Evolutionary conservation across 371 early-diverging fungal genomes (phyloP), one percentile per base, ranked within the genome.

Genomic region (Mucor piriformis): DNA sequence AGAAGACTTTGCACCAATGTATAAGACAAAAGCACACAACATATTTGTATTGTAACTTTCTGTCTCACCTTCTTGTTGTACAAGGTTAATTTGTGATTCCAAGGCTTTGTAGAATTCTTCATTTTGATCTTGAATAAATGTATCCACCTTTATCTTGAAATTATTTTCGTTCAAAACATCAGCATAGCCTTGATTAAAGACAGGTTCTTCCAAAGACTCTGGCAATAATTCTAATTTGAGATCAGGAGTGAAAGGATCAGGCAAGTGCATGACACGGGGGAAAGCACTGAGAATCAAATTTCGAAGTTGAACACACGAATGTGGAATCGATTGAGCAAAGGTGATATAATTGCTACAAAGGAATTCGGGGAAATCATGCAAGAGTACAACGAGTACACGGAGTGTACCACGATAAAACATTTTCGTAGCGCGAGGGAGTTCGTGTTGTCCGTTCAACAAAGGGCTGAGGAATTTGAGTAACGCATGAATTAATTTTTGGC

Each of bases 291-390:
- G 76, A 38, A 99, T 88, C 68, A 99, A 69, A 70, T 98, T 98
- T 21, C 96, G 90, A 18, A 97, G 83, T 73, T 99, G 99, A 32
- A 96, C 87, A 77, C 97, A 97, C 1, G 84, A 76, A 32, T 86
- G 80, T 1, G 99, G 99, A 48, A 99, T 93, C 15, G 88, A 89
- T 66, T 92, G 90, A 55, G 93, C 87, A 60, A 99, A 90, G 35
- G 87, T 81, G 54, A 92, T 88, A 66, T 95, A 94, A 60, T 96
- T 91, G 50, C 87, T 88, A 61, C 95, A 90, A 37, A 99, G 74
- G 71, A 98, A 99, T 70, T 96, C 96, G 33, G 98, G 99, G 74
- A 94, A 96, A 73, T 99, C 99, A 67, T 97, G 98, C 59, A 97
- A 73, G 6, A 98, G 69, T 1, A 96, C 90, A 27, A 98, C 82